Evolutionary conservation across 1,284 basidiomycete species (phyloP), one percentile per base, ranked within the genome.

Genomic region (Trametes versicolor): DNA sequence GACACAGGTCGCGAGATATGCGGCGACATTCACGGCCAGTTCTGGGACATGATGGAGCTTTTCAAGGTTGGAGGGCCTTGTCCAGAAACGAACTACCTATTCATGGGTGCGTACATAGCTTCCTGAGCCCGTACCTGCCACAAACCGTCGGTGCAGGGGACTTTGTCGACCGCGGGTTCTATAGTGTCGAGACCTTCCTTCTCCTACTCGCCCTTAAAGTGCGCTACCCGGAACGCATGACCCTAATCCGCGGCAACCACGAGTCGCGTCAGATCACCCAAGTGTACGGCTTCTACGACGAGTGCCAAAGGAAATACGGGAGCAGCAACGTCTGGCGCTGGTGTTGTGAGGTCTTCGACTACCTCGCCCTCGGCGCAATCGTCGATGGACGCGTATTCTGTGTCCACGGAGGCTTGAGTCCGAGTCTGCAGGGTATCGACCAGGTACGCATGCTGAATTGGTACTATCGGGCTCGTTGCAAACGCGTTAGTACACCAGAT

Each of bases 261-360:
- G 97, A 99, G 80, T 97, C 95, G n/a, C 85, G 97, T 4, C 97
- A 99, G 78, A 99, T 99, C 74, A 98, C 96, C 0, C 97, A 99
- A 75, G 97, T 99, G 0, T 99, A 99, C 78, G 98, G 97, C 15
- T 99, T 99, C 78, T 99, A 99, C 81, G 98, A 99, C 80, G 97
- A 99, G 75, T 99, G 97, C 78, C 92, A 96, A 77, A 83, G 97
- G 41, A 99, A 99, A 79, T 99, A 99, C 75, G 97, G 97, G 7
- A 93, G 88, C 73, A 92, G 90, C 64, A 97, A 97, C 76, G 97
- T 99, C 47, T 99, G 97, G 97, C 81, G 96, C 65, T 98, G 96
- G 87, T 99, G 96, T 78, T 98, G 96, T 77, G 97, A 99, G 73
- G 95, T 99, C 17, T 99, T 99, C 74, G 97, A 99, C 79, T 99